Evolutionary conservation across 2,329 filamentous ascomycete genomes (phyloP), one percentile per base, ranked within the genome.

Genomic region (Paecilomyces niveus): DNA sequence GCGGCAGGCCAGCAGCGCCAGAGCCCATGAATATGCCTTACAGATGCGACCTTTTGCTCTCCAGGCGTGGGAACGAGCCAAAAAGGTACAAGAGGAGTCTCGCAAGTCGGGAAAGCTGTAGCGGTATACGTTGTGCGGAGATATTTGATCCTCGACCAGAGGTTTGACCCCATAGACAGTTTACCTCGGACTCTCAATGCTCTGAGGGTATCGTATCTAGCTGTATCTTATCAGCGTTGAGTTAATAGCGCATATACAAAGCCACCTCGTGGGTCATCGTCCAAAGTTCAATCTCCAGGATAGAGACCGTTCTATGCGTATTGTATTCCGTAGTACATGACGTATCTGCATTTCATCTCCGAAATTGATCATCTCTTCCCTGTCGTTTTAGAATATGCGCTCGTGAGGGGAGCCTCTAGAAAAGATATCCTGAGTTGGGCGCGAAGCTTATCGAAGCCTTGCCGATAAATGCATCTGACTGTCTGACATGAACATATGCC

Each of bases 1-100:
- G 54, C 80, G 93, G 54, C 93, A 97, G 81, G 94, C 94, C 39
- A 96, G 92, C 75, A 96, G 91, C 72, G 89, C 85, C 59, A 84
- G 89, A 71, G 94, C 94, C 6, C 83, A 81, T 65, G 81, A 86
- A 50, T 90, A 96, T 74, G 91, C 82, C 1, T 78, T 77, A 57
- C 83, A 85, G 72, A 86, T 89, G 76, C 81, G 78, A 53, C 86
- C 89, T 22, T 84, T 93, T 78, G 92, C 88, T 0, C 81, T 90
- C 73, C 81, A 89, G 66, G 90, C 91, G 5, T 97, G 92, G 90
- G 79, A 82, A 59, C 75, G 91, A 65, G 87, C 92, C 59, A 73
- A 82, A 67, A 74, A 78, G 64, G 76, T 81, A 58, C 79, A 78
- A 69, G 64, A 67, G 54, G 64, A 65, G 52, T 60, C 67, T 33